Percentiles rank a stretch among this genome's conserved stretches.
Conservation (phyloP, 306 rosid genomes). For the Pachyrhizus erosus region DNA sequence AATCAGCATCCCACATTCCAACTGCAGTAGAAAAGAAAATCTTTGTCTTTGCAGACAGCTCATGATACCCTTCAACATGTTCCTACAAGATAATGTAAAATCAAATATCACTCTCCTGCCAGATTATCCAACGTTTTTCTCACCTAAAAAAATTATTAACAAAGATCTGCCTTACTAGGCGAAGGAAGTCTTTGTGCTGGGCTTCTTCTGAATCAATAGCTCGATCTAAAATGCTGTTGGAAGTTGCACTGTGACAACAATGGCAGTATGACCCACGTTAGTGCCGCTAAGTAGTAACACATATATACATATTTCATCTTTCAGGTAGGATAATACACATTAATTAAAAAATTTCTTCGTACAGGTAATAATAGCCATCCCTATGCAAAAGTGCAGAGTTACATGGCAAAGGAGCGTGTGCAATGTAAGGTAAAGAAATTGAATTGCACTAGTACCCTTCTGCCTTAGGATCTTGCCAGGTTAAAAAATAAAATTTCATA, state of each 20-base stretch:
- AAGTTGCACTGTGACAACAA: slow-evolving; percentile 79
- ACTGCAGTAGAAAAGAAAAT: slow-evolving; percentile 91
- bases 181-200: slow-evolving; percentile 71
- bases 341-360: neutral
- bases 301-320: neutral
- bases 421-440: neutral
- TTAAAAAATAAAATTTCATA: neutral
- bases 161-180: slow-evolving; percentile 53
- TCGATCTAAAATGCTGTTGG: slow-evolving; percentile 96
- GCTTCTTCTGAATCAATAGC: slow-evolving; percentile 97
- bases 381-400: neutral
- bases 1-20: slow-evolving; percentile 91
- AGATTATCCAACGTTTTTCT: slow-evolving; percentile 35
- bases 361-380: neutral
- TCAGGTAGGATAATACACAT: neutral
- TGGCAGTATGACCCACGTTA: slow-evolving; percentile 48
- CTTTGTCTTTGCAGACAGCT: slow-evolving; percentile 94
- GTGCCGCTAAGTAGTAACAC: slow-evolving; percentile 33
- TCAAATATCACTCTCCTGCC: slow-evolving; percentile 35
- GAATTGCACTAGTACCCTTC: neutral
- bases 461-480: neutral
- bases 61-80: slow-evolving; percentile 98
- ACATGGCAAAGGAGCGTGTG: neutral
- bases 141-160: neutral
- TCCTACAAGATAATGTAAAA: slow-evolving; percentile 62